phyloP scores from a whole-genome alignment of 2,329 filamentous ascomycete genomes.

The Allantophomopsis lycopodina region DNA sequence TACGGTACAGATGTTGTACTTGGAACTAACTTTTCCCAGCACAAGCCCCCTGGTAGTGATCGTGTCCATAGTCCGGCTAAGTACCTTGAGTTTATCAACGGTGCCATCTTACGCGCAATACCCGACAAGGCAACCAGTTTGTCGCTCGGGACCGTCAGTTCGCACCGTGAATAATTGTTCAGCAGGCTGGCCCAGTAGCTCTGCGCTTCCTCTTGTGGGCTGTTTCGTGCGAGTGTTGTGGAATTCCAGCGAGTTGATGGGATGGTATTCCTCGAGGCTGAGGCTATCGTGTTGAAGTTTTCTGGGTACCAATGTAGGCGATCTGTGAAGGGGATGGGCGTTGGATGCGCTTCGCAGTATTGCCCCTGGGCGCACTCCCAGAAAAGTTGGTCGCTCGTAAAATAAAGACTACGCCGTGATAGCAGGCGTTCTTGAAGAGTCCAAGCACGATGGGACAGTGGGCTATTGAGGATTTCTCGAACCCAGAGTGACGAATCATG shows the following conservation, averaged over 20 bases:
- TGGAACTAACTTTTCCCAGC: neutral
- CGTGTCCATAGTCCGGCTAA: neutral
- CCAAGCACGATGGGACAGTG: neutral
- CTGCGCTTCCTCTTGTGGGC: neutral
- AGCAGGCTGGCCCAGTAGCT: slow-evolving; percentile 2
- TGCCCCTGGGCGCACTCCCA: neutral
- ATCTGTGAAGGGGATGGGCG: too few species aligned
- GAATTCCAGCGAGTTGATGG: neutral
- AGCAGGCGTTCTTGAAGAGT: neutral
- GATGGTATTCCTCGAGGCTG: neutral
- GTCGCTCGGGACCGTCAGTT: slow-evolving; percentile 1
- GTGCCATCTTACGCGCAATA: neutral
- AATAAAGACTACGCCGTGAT: neutral
- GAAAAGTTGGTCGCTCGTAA: neutral
- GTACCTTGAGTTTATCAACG: neutral
- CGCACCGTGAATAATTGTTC: slow-evolving; percentile 1
- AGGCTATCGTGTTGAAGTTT: too few species aligned
- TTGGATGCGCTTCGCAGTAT: neutral
- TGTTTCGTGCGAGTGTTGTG: neutral
- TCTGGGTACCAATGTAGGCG: neutral
- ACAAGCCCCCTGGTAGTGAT: neutral
- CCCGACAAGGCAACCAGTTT: slow-evolving; percentile 1
- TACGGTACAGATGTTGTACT: neutral
- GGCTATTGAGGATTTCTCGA: neutral
- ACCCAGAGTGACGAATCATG: slow-evolving; percentile 1